Percentiles rank a stretch among this genome's conserved stretches.
These are phyloP conservation scores for Cudoniella acicularis DNA, from an alignment of 495 filamentous ascomycete genomes.

Conservation along the genomic window DNA sequence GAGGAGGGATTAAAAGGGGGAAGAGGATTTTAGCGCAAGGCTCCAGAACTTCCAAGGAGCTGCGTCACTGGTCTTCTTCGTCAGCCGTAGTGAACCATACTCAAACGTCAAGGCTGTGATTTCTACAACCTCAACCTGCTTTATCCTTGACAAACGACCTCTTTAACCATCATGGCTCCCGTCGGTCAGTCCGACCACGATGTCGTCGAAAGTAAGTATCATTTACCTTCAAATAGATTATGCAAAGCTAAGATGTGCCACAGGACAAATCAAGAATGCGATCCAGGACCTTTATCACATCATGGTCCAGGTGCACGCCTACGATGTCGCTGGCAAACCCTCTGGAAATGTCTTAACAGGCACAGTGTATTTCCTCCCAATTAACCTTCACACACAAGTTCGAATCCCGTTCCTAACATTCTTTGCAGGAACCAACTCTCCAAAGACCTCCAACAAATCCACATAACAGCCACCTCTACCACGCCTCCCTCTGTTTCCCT, in stretches of 20 bases:
- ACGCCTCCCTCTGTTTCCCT: slow-evolving; percentile 22
- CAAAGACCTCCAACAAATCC: slow-evolving; percentile 38
- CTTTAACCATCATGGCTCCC: slow-evolving; percentile 40
- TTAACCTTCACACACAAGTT: neutral
- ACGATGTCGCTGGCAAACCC: slow-evolving; percentile 55
- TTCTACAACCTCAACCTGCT: neutral
- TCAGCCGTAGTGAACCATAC: neutral
- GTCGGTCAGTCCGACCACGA: slow-evolving; percentile 39
- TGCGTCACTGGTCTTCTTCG: neutral
- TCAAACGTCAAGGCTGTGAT: neutral
- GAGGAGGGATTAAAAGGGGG: neutral
- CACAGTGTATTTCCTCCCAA: neutral
- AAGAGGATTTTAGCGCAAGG: neutral
- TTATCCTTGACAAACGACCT: neutral
- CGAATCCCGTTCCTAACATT: too few relatives aligned
- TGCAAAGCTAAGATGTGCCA: neutral
- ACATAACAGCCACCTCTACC: slow-evolving; percentile 20
- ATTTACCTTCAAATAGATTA: neutral
- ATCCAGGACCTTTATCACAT: slow-evolving; percentile 88
- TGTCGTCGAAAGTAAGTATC: slow-evolving; percentile 39
- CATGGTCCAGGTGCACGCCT: slow-evolving; percentile 64
- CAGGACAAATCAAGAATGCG: slow-evolving; percentile 63
- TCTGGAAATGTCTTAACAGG: slow-evolving; percentile 52
- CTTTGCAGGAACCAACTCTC: slow-evolving; percentile 27
- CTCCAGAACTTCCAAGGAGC: neutral